phyloP scores from a whole-genome alignment of 345 rosid genomes.

The Hypericum perforatum region DNA sequence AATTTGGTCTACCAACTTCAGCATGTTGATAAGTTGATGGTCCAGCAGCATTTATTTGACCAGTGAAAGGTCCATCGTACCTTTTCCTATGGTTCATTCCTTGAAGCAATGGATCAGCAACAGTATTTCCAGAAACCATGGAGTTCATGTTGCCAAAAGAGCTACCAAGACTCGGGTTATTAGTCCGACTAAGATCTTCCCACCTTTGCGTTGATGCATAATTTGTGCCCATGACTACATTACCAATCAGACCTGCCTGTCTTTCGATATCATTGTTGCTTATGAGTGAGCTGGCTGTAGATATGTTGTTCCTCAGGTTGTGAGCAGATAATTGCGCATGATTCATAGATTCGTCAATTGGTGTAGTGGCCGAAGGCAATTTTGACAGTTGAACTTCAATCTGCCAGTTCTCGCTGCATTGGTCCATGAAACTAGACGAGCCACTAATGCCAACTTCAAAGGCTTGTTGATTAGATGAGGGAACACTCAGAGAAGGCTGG shows the following conservation, averaged over 20 bases:
- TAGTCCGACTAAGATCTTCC: slow-evolving; percentile 38
- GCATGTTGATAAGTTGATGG: slow-evolving; percentile 21
- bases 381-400: slow-evolving; percentile 32
- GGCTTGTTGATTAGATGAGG: slow-evolving; percentile 29
- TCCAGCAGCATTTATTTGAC: slow-evolving; percentile 25
- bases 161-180: slow-evolving; percentile 18
- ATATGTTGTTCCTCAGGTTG: slow-evolving; percentile 20
- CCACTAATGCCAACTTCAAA: slow-evolving; percentile 25
- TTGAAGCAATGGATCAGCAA: slow-evolving; percentile 17
- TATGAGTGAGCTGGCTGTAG: slow-evolving; percentile 22
- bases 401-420: slow-evolving; percentile 40
- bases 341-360: slow-evolving; percentile 27
- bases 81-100: slow-evolving; percentile 25
- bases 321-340: slow-evolving; percentile 26
- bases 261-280: slow-evolving; percentile 37
- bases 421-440: slow-evolving; percentile 38
- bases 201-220: slow-evolving; percentile 32
- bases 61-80: slow-evolving; percentile 27
- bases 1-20: slow-evolving; percentile 26
- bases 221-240: slow-evolving; percentile 30
- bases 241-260: slow-evolving; percentile 28
- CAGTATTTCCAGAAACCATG: slow-evolving; percentile 25
- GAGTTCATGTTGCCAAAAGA: slow-evolving; percentile 29
- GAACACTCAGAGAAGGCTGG: slow-evolving; percentile 35
- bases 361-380: slow-evolving; percentile 39